Percentiles rank a stretch among this genome's conserved stretches.
These are phyloP conservation scores for Tinospora cordifolia DNA, from an alignment of 164 flowering plant genomes.

Conservation along the genomic window DNA sequence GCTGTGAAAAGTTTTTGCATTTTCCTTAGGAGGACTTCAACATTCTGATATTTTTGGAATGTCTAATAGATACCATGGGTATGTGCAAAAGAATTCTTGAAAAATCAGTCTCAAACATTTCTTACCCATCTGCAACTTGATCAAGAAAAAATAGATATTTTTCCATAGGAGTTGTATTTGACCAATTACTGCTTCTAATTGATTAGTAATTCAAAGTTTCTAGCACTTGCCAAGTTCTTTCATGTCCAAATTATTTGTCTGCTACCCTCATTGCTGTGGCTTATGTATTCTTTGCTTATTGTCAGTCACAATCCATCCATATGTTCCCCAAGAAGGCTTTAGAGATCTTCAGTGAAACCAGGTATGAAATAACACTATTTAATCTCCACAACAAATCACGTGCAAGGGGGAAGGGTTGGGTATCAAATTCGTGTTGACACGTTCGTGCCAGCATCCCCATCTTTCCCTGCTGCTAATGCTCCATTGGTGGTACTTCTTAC, in stretches of 20 bases:
- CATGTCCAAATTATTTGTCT: background rate
- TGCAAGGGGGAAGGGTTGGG: too few relatives aligned
- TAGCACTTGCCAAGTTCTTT: background rate
- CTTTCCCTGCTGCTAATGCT: too few relatives aligned
- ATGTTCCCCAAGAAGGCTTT: slow-evolving; percentile 55
- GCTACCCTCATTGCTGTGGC: background rate
- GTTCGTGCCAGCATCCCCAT: too few relatives aligned
- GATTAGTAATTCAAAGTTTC: background rate
- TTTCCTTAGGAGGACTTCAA: background rate
- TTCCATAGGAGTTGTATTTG: background rate
- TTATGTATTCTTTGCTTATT: background rate
- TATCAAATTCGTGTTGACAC: too few relatives aligned
- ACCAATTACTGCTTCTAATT: background rate
- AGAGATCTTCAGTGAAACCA: slow-evolving; percentile 44
- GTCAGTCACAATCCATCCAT: slow-evolving; percentile 54
- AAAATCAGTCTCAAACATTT: background rate
- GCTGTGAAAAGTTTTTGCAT: background rate
- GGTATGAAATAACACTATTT: too few relatives aligned
- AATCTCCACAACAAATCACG: too few relatives aligned
- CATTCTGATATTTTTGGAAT: background rate
- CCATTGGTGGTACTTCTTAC: slow-evolving; percentile 23
- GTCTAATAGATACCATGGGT: background rate
- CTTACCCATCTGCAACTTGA: background rate
- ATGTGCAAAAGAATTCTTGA: background rate
- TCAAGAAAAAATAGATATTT: background rate